phyloP scores from a whole-genome alignment of 2,329 filamentous ascomycete genomes.

The Colletotrichum echinochloae region DNA sequence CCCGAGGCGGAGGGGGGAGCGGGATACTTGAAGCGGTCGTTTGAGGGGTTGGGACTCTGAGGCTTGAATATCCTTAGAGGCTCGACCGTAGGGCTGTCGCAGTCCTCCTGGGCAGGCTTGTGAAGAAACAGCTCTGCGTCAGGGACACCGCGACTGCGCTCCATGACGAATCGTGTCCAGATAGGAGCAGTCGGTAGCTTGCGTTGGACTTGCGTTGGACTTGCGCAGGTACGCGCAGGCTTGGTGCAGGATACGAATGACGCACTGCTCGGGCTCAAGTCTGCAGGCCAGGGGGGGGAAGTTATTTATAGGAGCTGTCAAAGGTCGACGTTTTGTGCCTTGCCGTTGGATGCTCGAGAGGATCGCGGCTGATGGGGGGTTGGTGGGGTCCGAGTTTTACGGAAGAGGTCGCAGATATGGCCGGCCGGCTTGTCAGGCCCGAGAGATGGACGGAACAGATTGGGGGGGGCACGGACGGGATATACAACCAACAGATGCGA shows the following conservation, averaged over 20 bases:
- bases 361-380: constrained; percentile 38
- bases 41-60: constrained; percentile 69
- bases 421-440: constrained; percentile 28
- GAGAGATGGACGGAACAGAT: constrained; percentile 30
- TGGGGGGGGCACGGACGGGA: constrained; percentile 31
- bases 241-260: constrained; percentile 34
- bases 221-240: constrained; percentile 43
- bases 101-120: constrained; percentile 62
- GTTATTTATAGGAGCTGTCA: constrained; percentile 45
- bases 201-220: constrained; percentile 33
- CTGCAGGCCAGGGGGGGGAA: constrained; percentile 35
- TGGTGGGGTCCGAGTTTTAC: constrained; percentile 37
- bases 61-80: constrained; percentile 89
- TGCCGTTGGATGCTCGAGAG: constrained; percentile 31
- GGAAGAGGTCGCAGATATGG: constrained; percentile 39
- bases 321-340: constrained; percentile 39
- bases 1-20: constrained; percentile 55
- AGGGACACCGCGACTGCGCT: constrained; percentile 72
- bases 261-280: constrained; percentile 34
- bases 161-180: constrained; percentile 54
- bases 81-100: constrained; percentile 82
- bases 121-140: constrained; percentile 88
- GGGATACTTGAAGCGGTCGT: constrained; percentile 64
- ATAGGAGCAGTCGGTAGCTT: constrained; percentile 23
- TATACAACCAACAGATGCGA: constrained; percentile 8